Evolutionary conservation across 108 stramenopile genomes (phyloP).

Genomic region (Nitzschia sp.): DNA sequence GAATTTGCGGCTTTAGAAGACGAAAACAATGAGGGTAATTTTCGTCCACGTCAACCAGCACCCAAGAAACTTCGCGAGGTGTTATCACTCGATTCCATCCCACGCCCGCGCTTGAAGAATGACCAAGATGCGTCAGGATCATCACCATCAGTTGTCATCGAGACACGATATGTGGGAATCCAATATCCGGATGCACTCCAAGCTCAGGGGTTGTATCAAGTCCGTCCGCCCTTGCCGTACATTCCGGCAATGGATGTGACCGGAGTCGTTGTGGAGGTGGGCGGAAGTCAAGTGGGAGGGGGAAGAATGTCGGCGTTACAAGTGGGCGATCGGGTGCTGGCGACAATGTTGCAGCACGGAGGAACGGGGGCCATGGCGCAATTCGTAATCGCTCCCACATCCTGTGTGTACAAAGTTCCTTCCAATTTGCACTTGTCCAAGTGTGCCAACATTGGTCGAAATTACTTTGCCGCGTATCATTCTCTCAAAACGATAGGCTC

Average conservation of each 20-base stretch:
- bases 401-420: conserved; percentile 55
- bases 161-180: conserved; percentile 59
- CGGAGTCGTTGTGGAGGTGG: conserved; percentile 56
- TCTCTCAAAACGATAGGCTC: conserved; percentile 61
- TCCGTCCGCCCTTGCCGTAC: conserved; percentile 63
- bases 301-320: conserved; percentile 30
- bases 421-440: conserved; percentile 36
- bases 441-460: conserved; percentile 64
- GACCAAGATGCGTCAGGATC: too few species aligned
- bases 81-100: conserved; percentile 32
- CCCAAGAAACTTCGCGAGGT: conserved; percentile 13
- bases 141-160: conserved; percentile 40
- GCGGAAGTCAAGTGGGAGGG: conserved; percentile 1
- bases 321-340: conserved; percentile 66
- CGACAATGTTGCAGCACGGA: conserved; percentile 50
- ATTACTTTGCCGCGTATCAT: conserved; percentile 74
- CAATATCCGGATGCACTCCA: conserved; percentile 78
- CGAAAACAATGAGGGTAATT: too few species aligned
- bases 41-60: not conserved
- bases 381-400: conserved; percentile 33
- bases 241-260: conserved; percentile 71
- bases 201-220: conserved; percentile 65
- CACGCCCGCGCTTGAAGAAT: conserved; percentile 10
- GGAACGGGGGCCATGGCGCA: conserved; percentile 64
- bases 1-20: conserved; percentile 54